Evolutionary conservation across 441 rosid genomes (phyloP), one percentile per base, ranked within the genome.

Genomic region (Bruguiera hainesii): DNA sequence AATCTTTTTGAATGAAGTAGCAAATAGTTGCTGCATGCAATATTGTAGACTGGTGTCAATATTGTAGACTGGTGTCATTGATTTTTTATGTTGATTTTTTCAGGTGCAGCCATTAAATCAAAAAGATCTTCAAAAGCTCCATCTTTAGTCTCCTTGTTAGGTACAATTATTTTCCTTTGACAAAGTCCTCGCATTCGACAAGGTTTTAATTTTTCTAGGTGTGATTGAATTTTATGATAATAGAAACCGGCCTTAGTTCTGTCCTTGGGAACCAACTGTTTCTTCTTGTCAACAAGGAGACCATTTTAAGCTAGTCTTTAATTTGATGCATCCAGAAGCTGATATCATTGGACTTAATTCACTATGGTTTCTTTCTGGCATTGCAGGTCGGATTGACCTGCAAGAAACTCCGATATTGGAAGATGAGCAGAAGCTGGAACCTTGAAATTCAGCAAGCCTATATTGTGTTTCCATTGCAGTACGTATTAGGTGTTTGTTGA

Each of bases 81-180:
- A 50, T 70, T 55, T 58, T 72, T 56, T 57, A 64, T 64, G 58
- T 58, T 70, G 37, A 73, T 68, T 21, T 42, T 68, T 74, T 64
- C 88, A 87, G 97, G 91, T 70, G 39, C 83, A 26, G 84, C 84
- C 79, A 64, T 81, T 79, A 85, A 78, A 78, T 35, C 86, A 63
- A 83, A 86, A 31, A 92, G 79, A 74, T 80, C 81, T 76, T 80
- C 94, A 49, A 84, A 83, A 73, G 78, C 87, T 46, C 96, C 99
- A 1, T 89, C 99, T 31, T 73, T 94, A 65, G 80, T 89, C 64
- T 81, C 97, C 70, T 86, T 94, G 79, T 77, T 91, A 83, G 96
- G 97, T 94, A 89, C 49, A 80, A 56, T 33, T 4, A 25, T 48
- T 61, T 18, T 37, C 31, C 19, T 46, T 61, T 0, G 16, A 13